These are phyloP conservation scores for Pelargonium australe DNA, from an alignment of 441 rosid species.

Conservation along the genomic window DNA sequence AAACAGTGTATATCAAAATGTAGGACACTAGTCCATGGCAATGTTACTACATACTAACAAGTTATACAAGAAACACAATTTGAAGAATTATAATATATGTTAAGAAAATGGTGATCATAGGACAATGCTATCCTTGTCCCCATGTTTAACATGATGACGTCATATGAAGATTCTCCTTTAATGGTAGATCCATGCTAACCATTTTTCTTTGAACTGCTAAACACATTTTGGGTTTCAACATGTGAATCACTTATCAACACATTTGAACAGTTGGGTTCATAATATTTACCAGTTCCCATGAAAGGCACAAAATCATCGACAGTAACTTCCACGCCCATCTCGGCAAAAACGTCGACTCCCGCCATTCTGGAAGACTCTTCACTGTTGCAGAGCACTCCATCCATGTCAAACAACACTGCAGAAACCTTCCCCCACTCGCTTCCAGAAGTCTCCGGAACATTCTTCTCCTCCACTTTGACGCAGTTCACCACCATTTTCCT, in stretches of 20 bases:
- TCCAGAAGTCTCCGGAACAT: slow-evolving; percentile 24
- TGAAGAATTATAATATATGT: background rate
- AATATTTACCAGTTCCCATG: slow-evolving; percentile 64
- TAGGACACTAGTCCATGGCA: background rate
- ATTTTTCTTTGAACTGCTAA: background rate
- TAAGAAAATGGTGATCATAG: background rate
- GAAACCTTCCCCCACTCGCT: slow-evolving; percentile 80
- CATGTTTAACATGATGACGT: background rate
- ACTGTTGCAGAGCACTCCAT: slow-evolving; percentile 85
- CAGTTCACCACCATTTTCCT: slow-evolving; percentile 35
- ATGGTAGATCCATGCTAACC: background rate
- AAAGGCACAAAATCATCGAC: slow-evolving; percentile 84
- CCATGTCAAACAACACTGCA: slow-evolving; percentile 90
- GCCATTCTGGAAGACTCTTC: slow-evolving; percentile 84
- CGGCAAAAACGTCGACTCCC: slow-evolving; percentile 77
- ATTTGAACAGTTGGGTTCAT: background rate
- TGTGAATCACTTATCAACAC: background rate
- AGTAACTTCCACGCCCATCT: slow-evolving; percentile 78
- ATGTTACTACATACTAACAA: background rate
- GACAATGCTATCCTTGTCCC: background rate
- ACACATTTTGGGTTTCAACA: background rate
- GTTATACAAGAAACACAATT: background rate
- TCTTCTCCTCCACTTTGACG: slow-evolving; percentile 45
- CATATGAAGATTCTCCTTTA: background rate
- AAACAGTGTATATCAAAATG: background rate